Conservation (phyloP, 208 protist genomes). For the Plasmodiophora brassicae region DNA sequence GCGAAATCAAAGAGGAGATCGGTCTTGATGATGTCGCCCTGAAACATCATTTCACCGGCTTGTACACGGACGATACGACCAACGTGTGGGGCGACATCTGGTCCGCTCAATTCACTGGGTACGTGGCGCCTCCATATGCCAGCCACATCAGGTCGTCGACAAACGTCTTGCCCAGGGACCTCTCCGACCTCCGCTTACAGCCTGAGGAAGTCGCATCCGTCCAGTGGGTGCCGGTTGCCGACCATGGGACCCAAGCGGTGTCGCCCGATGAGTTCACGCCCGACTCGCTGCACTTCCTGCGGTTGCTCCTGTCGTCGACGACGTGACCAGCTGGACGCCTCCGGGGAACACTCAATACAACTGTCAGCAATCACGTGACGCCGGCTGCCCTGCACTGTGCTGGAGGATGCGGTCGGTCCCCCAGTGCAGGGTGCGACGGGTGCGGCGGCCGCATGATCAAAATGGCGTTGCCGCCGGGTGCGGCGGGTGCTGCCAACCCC, state of each 20-base stretch:
- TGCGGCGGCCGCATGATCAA: no score
- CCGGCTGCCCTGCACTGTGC: no score
- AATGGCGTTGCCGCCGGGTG: no score
- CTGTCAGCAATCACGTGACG: no score
- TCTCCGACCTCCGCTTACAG: background rate
- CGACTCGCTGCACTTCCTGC: background rate
- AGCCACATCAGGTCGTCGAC: background rate
- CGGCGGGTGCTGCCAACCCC: no score
- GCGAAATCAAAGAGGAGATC: conserved; percentile 1
- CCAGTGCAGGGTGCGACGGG: no score
- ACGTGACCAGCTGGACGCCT: no score
- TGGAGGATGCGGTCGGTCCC: no score
- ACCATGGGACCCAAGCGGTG: background rate
- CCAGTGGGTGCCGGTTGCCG: background rate
- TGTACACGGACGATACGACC: background rate
- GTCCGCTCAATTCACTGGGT: background rate
- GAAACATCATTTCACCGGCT: background rate
- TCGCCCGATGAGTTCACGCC: background rate
- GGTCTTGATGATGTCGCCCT: background rate
- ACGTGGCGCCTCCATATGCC: background rate
- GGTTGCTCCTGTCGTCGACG: background rate
- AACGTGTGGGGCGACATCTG: background rate
- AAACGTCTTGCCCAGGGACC: no score
- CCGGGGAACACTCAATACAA: no score
- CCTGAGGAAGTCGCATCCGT: conserved; percentile 1